Conservation (phyloP, 2,329 filamentous ascomycete species). For the Phyllosticta citribraziliensis region DNA sequence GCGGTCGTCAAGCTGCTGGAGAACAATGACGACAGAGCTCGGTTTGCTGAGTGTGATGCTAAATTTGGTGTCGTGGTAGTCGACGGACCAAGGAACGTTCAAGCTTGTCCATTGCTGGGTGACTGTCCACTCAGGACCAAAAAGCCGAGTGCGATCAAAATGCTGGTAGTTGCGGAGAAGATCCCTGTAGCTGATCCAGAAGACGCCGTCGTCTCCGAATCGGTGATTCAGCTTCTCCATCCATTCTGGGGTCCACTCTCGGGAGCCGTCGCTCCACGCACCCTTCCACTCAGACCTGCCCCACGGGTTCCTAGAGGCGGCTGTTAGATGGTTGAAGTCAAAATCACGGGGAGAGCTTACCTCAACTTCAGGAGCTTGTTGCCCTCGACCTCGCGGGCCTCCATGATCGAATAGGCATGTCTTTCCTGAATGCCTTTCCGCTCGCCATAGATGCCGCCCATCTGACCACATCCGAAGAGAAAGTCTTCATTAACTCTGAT, state of each 20-base stretch:
- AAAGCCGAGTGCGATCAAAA: constrained; percentile 51
- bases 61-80: constrained; percentile 53
- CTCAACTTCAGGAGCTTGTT: constrained; percentile 51
- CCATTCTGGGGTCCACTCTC: constrained; percentile 75
- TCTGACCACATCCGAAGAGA: constrained; percentile 60
- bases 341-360: constrained; percentile 23
- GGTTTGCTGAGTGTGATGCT: constrained; percentile 42
- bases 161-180: constrained; percentile 49
- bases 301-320: constrained; percentile 59
- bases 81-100: constrained; percentile 50
- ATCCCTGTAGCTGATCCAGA: constrained; percentile 46
- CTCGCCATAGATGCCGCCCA: constrained; percentile 52
- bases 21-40: constrained; percentile 47
- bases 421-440: constrained; percentile 33
- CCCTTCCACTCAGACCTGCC: constrained; percentile 72
- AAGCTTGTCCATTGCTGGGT: constrained; percentile 53
- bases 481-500: constrained; percentile 71
- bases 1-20: constrained; percentile 51
- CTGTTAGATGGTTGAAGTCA: constrained; percentile 11
- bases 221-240: constrained; percentile 59
- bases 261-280: constrained; percentile 70
- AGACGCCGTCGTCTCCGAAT: constrained; percentile 64
- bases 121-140: constrained; percentile 50
- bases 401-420: constrained; percentile 49
- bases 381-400: constrained; percentile 45